phyloP scores from a whole-genome alignment of 2,329 filamentous ascomycete species.

The Fusarium brevicatenulatum region DNA sequence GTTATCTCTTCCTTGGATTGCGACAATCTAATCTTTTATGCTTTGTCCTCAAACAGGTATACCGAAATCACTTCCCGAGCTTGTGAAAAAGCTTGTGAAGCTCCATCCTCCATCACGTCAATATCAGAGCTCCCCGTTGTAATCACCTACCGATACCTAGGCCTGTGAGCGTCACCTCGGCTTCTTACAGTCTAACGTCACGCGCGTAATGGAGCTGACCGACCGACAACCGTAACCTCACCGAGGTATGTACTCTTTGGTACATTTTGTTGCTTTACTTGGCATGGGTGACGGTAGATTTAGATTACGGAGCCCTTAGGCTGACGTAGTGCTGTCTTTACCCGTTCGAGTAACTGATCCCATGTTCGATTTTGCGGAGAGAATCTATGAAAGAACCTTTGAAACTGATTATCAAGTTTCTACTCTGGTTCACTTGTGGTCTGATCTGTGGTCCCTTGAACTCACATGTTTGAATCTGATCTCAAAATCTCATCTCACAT shows the following conservation, averaged over 20 bases:
- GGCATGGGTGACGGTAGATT: conserved; percentile 15
- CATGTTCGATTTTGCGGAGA: not conserved
- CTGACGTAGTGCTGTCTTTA: conserved; percentile 25
- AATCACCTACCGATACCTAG: conserved; percentile 9
- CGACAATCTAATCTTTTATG: conserved; percentile 33
- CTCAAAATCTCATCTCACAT: conserved; percentile 35
- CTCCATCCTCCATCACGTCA: conserved; percentile 25
- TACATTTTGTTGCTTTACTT: conserved; percentile 19
- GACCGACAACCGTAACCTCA: conserved; percentile 25
- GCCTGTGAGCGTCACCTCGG: conserved; percentile 25
- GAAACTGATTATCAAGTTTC: not conserved
- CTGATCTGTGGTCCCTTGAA: conserved; percentile 3
- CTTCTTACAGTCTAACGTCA: conserved; percentile 27
- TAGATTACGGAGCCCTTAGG: conserved; percentile 15
- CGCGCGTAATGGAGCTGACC: conserved; percentile 30
- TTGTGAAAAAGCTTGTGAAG: conserved; percentile 40
- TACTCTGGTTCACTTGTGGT: not conserved
- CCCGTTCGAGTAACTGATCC: conserved; percentile 21
- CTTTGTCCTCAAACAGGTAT: conserved; percentile 16
- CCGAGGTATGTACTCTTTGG: conserved; percentile 31
- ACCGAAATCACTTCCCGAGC: conserved; percentile 30
- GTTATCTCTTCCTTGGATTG: conserved; percentile 5
- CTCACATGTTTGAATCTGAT: conserved; percentile 35
- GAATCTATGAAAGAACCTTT: not conserved
- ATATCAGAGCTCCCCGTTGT: conserved; percentile 17